Percentiles rank a stretch among this genome's conserved stretches.
These are phyloP conservation scores for Pythium coloratum DNA, from an alignment of 352 stramenopile species.

Conservation along the genomic window DNA sequence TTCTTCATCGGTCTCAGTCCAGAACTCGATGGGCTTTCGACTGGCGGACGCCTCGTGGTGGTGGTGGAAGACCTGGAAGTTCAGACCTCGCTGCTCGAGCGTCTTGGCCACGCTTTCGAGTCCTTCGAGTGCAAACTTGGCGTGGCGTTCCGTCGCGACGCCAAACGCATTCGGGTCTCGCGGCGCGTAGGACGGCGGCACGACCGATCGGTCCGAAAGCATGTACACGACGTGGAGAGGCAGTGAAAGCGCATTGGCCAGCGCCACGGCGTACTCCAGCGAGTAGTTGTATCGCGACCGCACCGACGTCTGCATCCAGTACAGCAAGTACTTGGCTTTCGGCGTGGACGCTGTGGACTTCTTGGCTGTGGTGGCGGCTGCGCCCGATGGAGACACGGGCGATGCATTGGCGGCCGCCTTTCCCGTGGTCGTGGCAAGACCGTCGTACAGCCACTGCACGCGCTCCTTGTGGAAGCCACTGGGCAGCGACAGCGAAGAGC, in stretches of 20 bases:
- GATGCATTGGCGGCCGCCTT: not conserved
- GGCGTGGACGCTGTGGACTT: not conserved
- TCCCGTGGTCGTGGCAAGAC: slow-evolving; percentile 22
- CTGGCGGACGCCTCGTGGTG: slow-evolving; percentile 21
- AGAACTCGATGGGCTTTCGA: slow-evolving; percentile 16
- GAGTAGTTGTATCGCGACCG: slow-evolving; percentile 83
- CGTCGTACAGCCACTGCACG: slow-evolving; percentile 78
- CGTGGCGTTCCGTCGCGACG: slow-evolving; percentile 69
- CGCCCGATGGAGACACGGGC: not conserved
- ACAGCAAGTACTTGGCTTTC: slow-evolving; percentile 53
- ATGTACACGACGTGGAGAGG: slow-evolving; percentile 80
- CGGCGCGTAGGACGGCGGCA: slow-evolving; percentile 15
- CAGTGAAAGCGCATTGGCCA: slow-evolving; percentile 59
- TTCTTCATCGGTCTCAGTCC: slow-evolving; percentile 15
- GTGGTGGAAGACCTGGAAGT: slow-evolving; percentile 67
- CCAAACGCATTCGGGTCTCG: slow-evolving; percentile 65
- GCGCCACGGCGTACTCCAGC: slow-evolving; percentile 73
- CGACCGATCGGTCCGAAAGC: slow-evolving; percentile 57
- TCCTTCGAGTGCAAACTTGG: slow-evolving; percentile 73
- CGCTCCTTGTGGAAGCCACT: slow-evolving; percentile 64
- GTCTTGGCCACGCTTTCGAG: slow-evolving; percentile 44
- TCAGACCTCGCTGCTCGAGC: slow-evolving; percentile 49
- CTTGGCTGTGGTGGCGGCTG: slow-evolving; percentile 13
- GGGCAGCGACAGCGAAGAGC: slow-evolving; percentile 42
- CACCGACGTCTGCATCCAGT: slow-evolving; percentile 89